These are phyloP conservation scores for Trichoderma atrobrunneum DNA, from an alignment of 2,329 filamentous ascomycete genomes.

Conservation along the genomic window DNA sequence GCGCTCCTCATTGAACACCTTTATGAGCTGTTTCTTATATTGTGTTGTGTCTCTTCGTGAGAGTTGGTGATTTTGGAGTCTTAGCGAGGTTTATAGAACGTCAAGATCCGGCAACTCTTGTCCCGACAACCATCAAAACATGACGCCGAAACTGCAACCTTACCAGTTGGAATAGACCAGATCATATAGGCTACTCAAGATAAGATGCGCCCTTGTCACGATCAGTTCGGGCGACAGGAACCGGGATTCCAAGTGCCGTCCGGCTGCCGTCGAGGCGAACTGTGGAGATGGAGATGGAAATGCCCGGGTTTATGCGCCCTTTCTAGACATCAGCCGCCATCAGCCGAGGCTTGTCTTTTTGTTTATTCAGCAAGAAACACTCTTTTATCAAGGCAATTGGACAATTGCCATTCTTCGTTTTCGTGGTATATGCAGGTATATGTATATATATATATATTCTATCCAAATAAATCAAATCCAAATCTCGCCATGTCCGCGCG, in stretches of 20 bases:
- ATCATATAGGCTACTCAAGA: neutral
- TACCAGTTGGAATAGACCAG: neutral
- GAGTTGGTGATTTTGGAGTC: neutral
- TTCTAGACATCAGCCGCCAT: conserved; percentile 1
- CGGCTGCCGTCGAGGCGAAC: neutral
- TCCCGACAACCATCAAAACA: neutral
- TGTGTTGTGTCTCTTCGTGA: neutral
- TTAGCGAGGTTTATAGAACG: neutral
- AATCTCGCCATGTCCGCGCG: neutral
- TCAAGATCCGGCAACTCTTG: neutral
- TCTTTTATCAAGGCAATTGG: neutral
- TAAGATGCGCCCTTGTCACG: conserved; percentile 1
- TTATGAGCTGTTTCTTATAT: neutral
- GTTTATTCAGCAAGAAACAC: neutral
- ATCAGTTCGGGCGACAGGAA: neutral
- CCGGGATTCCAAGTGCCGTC: neutral
- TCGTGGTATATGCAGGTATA: neutral
- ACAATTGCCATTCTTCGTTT: neutral
- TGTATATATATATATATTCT: neutral
- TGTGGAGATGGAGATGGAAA: neutral
- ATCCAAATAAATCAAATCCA: neutral
- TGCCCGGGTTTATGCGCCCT: neutral
- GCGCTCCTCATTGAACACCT: neutral
- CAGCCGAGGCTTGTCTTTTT: neutral
- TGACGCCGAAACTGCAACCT: neutral